Evolutionary conservation across 371 early-diverging fungal genomes (phyloP).

Genomic region (Circinella umbellata): DNA sequence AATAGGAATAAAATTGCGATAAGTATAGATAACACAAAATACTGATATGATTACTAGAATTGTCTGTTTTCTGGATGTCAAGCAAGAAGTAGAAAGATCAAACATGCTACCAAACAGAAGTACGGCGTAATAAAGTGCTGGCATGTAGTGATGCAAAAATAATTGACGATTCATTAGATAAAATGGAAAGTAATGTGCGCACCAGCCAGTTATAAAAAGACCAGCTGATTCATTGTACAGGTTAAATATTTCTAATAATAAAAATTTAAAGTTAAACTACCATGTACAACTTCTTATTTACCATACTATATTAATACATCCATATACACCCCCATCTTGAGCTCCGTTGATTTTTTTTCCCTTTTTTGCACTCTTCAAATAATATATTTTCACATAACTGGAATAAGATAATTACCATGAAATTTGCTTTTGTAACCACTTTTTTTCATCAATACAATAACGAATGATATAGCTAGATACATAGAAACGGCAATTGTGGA

Average conservation of each 20-base stretch:
- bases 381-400: not conserved
- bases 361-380: not conserved
- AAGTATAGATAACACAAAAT: constrained; percentile 54
- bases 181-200: constrained; percentile 95
- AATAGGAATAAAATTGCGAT: constrained; percentile 77
- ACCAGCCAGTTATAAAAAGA: constrained; percentile 90
- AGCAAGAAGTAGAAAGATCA: constrained; percentile 75
- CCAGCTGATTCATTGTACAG: constrained; percentile 78
- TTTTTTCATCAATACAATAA: not conserved
- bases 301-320: no score
- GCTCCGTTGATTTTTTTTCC: constrained; percentile 35
- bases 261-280: not conserved
- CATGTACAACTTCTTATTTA: no score
- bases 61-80: constrained; percentile 51
- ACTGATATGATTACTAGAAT: constrained; percentile 55
- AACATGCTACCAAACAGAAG: constrained; percentile 74
- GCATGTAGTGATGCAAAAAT: constrained; percentile 98
- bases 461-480: constrained; percentile 41
- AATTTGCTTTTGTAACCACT: constrained; percentile 2
- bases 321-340: not conserved
- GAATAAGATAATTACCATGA: not conserved
- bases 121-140: constrained; percentile 87
- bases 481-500: constrained; percentile 64
- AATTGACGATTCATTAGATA: constrained; percentile 95
- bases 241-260: constrained; percentile 30